Base-by-base conservation (phyloP, 176 grass and related monocot genomes). In the Dactylis glomerata region DNA sequence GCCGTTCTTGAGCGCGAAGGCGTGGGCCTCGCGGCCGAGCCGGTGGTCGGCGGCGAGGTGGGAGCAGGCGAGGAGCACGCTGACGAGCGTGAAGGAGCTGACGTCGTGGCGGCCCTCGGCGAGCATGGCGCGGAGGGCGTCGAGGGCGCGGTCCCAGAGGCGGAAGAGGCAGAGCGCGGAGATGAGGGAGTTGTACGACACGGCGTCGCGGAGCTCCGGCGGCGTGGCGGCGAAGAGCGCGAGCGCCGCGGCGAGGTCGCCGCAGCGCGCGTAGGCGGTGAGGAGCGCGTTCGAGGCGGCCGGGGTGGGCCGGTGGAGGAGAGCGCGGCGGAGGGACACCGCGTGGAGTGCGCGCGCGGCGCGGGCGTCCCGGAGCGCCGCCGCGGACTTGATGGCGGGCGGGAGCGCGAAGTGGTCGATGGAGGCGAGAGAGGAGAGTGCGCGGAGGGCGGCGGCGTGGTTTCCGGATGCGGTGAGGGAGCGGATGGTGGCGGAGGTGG, bases 41-140 rank as follows among this genome's bases (percentile, higher is more conserved):
- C 83, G 86, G 11, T 46, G 58, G 37, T 81, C 90, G 34, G 66
- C 69, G 20, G 45, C 2, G 28, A 94, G 77, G 77, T 94, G 88
- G 71, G 95, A 94, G 86, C 92, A 97, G n/a, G 95, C 88, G 10
- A 86, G 72, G 17, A 94, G 75, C 41, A 92, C 80, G 83, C 95
- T 89, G 73, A 97, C 90, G 45, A 97, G 95, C 11, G 95, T 92
- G 88, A 94, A 97, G 14, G 95, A 97, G 70, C 86, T 87, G 42
- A 89, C 72, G 66, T 42, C 24, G 77, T 79, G 80, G 52, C 81
- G 73, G 47, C 49, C 80, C 27, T 89, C 90, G 2, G 10, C 55
- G 57, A 94, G 74, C 92, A 97, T 92, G 44, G 14, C 28, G 16
- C 92, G 86, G 63, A 94, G 86, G 28, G 84, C 83, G 64, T 69